These are phyloP conservation scores for Psilocybe cubensis DNA, from an alignment of 768 basidiomycete species.

Conservation along the genomic window DNA sequence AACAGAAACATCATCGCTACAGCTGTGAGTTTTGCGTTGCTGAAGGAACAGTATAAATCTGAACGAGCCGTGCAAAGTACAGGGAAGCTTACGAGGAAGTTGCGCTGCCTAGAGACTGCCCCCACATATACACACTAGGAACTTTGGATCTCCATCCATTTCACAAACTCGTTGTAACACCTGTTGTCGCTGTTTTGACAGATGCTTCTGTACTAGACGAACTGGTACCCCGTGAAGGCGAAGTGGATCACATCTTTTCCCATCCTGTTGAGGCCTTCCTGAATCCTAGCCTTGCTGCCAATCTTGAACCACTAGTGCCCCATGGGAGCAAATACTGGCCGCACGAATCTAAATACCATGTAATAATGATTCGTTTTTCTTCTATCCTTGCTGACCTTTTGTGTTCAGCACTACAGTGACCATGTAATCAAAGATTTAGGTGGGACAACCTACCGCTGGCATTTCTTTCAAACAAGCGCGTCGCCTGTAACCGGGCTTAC, in stretches of 20 bases:
- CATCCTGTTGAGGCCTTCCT: constrained; percentile 76
- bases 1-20: constrained; percentile 55
- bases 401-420: constrained; percentile 54
- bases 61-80: no score
- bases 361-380: constrained; percentile 34
- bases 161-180: constrained; percentile 68
- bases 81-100: constrained; percentile 86
- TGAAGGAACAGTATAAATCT: not conserved
- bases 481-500: constrained; percentile 84
- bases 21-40: constrained; percentile 53
- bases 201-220: constrained; percentile 49
- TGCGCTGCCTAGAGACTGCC: constrained; percentile 56
- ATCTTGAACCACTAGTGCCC: constrained; percentile 46
- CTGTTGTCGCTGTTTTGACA: constrained; percentile 71
- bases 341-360: constrained; percentile 66
- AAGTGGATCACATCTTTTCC: constrained; percentile 78
- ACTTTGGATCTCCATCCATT: constrained; percentile 67
- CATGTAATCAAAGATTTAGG: constrained; percentile 44
- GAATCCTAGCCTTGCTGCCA: constrained; percentile 50
- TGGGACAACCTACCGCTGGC: constrained; percentile 64
- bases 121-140: constrained; percentile 60
- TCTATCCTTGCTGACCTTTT: not conserved
- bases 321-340: constrained; percentile 71
- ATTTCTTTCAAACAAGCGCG: constrained; percentile 71
- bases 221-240: constrained; percentile 55